These are phyloP conservation scores for Aspergillus panamensis DNA, from an alignment of 495 filamentous ascomycete species.

Conservation along the genomic window DNA sequence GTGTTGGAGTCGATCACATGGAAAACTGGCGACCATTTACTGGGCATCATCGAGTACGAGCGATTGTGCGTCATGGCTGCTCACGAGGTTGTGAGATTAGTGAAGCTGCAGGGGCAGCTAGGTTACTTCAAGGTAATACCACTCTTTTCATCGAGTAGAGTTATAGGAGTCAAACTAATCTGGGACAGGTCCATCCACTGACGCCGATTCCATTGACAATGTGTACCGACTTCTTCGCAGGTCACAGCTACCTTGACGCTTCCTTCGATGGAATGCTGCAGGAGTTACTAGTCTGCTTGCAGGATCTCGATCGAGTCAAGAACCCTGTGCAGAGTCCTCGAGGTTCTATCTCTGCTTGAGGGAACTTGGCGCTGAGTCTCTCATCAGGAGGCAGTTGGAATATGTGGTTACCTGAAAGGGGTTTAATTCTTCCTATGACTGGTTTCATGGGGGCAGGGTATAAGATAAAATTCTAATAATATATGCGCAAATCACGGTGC, in stretches of 20 bases:
- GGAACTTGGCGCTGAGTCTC: neutral
- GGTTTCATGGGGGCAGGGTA: slow-evolving; percentile 1
- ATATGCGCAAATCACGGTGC: neutral
- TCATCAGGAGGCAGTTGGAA: too few species aligned
- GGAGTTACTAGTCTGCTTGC: slow-evolving; percentile 22
- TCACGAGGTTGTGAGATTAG: slow-evolving; percentile 21
- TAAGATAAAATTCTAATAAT: neutral
- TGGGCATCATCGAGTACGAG: slow-evolving; percentile 26
- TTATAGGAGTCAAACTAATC: neutral
- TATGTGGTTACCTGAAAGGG: neutral
- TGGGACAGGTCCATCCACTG: slow-evolving; percentile 21
- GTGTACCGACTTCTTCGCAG: slow-evolving; percentile 25
- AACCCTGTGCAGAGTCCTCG: slow-evolving; percentile 17
- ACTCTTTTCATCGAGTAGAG: neutral
- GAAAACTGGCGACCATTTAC: slow-evolving; percentile 24
- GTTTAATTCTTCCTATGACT: neutral
- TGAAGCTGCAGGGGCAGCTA: slow-evolving; percentile 24
- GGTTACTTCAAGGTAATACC: slow-evolving; percentile 23
- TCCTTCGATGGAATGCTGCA: slow-evolving; percentile 23
- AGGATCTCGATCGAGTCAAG: slow-evolving; percentile 23
- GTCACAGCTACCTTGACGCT: slow-evolving; percentile 20
- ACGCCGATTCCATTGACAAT: slow-evolving; percentile 26
- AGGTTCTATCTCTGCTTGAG: slow-evolving; percentile 4
- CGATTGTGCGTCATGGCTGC: slow-evolving; percentile 23
- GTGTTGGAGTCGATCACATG: slow-evolving; percentile 25